Evolutionary conservation across 176 grass and related monocot species (phyloP).

Genomic region (Raddia distichophylla): DNA sequence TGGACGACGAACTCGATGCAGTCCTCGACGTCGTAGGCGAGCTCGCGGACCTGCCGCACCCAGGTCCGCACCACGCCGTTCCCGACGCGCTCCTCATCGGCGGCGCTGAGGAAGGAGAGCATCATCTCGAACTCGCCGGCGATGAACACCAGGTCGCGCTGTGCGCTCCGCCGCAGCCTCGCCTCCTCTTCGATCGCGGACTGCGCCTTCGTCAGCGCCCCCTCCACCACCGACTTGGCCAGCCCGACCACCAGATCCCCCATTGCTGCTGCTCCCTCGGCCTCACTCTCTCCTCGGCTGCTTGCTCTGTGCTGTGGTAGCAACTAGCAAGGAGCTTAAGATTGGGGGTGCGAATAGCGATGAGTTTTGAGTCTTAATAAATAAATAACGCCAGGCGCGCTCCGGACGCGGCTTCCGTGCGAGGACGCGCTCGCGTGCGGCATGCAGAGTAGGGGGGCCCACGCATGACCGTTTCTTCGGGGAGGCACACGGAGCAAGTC

Average conservation of each 20-base stretch:
- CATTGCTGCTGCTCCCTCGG: background rate
- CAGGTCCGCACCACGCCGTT: background rate
- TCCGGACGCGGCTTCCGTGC: no score
- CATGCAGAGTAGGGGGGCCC: no score
- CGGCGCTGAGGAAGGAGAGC: constrained; percentile 12
- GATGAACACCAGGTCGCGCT: constrained; percentile 17
- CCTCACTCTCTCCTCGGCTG: background rate
- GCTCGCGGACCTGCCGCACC: constrained; percentile 24
- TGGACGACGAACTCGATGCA: constrained; percentile 34
- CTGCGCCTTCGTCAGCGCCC: background rate
- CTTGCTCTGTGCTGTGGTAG: no score
- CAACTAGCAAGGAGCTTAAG: no score
- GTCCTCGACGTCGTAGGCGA: constrained; percentile 36
- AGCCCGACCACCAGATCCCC: constrained; percentile 36
- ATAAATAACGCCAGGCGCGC: no score
- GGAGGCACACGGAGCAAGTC: no score
- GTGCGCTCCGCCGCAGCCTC: background rate
- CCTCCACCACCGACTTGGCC: constrained; percentile 29
- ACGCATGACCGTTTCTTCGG: no score
- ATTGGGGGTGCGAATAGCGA: no score
- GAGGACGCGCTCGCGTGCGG: no score
- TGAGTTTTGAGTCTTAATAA: no score
- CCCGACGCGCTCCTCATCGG: no score
- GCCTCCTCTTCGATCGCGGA: constrained; percentile 22
- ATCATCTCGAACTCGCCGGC: constrained; percentile 41